Evolutionary conservation across 2,329 filamentous ascomycete species (phyloP), one percentile per base, ranked within the genome.

Genomic region (Zymoseptoria crescenta): DNA sequence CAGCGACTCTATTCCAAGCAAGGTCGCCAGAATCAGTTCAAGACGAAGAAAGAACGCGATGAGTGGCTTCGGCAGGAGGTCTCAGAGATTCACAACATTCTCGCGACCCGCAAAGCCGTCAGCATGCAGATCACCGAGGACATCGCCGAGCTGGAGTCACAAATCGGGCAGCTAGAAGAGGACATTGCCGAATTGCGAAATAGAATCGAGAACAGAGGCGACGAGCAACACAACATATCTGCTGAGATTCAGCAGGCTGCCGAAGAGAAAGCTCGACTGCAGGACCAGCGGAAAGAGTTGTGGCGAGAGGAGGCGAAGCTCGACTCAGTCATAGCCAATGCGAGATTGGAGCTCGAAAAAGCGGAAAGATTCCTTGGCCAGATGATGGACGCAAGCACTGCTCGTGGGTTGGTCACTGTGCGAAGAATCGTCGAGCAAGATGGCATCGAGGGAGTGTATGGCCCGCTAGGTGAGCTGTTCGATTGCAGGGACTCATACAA

Each of bases 391-490:
- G 85, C 88, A 61, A 88, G 89, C 57, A 96, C 92, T 4, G 88
- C 89, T 59, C 85, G 89, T 54, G 94, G 93, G 68, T 80, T 99
- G 52, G 88, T 89, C n/a, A 87, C 89, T 2, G 88, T 99, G 19
- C 86, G 91, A 57, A 85, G 88, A 50, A 82, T 97, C 67, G 93
- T 91, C 74, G 83, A 85, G 53, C 86, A 95, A 65, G 80, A 87
- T 63, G 84, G 91, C 60, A 84, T 97, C 5, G 83, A 88, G 1
- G 94, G 94, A 27, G 91, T 94, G 1, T 95, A 96, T 71, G 94
- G 95, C 54, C 96, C 92, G 0, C 76, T 99, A 45, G 92, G 93
- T 4, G 95, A 99, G 72, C 82, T 99, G n/a, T 85, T 97, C 67
- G 85, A 91, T 57, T 91, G 96, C 54, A 84, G 81, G 59, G 91